Evolutionary conservation across 1,284 basidiomycete species (phyloP), one percentile per base, ranked within the genome.

Genomic region (Agaricales sp.): DNA sequence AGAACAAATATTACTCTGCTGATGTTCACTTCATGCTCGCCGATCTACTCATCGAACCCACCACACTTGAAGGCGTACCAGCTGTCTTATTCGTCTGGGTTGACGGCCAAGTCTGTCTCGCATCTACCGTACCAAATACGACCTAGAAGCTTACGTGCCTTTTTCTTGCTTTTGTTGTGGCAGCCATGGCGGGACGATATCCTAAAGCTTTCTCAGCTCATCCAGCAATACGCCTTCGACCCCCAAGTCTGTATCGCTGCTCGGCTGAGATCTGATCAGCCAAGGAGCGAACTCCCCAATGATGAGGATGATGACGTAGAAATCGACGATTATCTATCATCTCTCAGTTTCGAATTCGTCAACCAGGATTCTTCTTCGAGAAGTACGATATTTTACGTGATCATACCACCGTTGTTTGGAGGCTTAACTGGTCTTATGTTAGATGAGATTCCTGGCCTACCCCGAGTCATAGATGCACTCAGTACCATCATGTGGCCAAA

Each of bases 401-500:
- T 13, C 45, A 30, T 8, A 43, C 52, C 30, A 44, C 26, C 26
- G 60, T 60, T 43, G 53, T 39, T 20, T 50, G 47, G 14, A 45
- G 45, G 14, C 30, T 50, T 43, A 11, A 41, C 24, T 45, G 30
- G 2, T 25, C 30, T 39, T 23, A 47, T 25, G 51, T 39, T 19
- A n/a, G 30, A 51, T 81, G 82, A 68, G 20, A 71, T 81, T 38
- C 77, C 75, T 14, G 74, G 78, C 4, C 69, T 87, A 20, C 73
- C 76, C 35, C 77, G 87, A 20, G 78, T 88, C 11, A 55, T 86
- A 14, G 86, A 88, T 59, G 83, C 87, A 4, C 65, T 90, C 37
- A 83, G 85, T 60, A 87, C 86, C 1, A 80, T 90, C 55, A 87
- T 90, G 82, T 90, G 87, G 87, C 82, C 87, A 2, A 81, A 81